phyloP scores from a whole-genome alignment of 441 rosid species.

The Jatropha podagrica region DNA sequence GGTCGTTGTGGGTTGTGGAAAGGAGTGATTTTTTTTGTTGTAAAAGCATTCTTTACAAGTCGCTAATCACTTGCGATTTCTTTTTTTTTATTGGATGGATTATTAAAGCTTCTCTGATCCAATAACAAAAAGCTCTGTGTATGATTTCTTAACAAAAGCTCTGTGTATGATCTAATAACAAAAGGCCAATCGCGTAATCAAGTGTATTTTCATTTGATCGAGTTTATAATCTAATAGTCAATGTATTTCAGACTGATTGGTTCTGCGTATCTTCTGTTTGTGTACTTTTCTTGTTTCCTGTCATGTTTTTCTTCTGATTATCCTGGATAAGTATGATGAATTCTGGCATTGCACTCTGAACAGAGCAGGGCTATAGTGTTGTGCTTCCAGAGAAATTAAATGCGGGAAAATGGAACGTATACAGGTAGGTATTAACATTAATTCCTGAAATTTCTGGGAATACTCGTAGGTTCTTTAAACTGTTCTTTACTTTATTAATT shows the following conservation, averaged over 20 bases:
- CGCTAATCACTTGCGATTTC: neutral
- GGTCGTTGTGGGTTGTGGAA: no score
- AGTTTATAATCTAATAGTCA: neutral
- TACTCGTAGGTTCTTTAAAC: conserved; percentile 8
- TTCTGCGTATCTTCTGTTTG: neutral
- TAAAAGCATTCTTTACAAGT: no score
- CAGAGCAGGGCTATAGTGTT: conserved; percentile 90
- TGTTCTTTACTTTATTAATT: neutral
- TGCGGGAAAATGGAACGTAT: conserved; percentile 92
- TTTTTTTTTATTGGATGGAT: neutral
- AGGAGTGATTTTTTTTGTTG: no score
- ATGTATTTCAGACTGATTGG: neutral
- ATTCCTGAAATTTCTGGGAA: conserved; percentile 9
- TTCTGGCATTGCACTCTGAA: conserved; percentile 26
- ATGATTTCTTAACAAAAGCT: neutral
- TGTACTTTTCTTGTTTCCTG: neutral
- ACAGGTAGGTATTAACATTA: conserved; percentile 50
- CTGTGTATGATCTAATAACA: no score
- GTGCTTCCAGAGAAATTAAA: conserved; percentile 95
- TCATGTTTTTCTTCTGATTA: conserved; percentile 7
- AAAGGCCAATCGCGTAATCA: no score
- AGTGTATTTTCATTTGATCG: no score
- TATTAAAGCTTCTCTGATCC: neutral
- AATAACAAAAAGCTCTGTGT: neutral
- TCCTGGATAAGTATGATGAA: conserved; percentile 15